These are phyloP conservation scores for Saccharum spontaneum DNA, from an alignment of 176 grass and related monocot species.

Conservation along the genomic window DNA sequence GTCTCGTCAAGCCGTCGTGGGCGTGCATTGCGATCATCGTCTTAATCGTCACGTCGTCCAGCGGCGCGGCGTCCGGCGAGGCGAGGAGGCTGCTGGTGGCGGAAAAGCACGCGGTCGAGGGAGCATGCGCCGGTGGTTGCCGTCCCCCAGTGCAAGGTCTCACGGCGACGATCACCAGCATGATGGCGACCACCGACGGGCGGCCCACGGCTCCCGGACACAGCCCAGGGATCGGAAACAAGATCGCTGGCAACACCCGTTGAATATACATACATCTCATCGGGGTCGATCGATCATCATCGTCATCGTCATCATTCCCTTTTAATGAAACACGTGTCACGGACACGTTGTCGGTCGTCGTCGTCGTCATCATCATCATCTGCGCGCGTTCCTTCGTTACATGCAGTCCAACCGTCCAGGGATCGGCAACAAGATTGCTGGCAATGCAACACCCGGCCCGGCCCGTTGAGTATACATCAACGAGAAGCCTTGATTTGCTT, in stretches of 20 bases:
- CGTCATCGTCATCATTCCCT: too few species aligned
- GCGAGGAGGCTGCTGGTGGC: slow-evolving; percentile 30
- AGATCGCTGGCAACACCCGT: slow-evolving; percentile 35
- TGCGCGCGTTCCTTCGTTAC: neutral
- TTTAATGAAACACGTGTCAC: too few species aligned
- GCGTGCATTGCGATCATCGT: slow-evolving; percentile 32
- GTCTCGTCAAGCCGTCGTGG: slow-evolving; percentile 8
- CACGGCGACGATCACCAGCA: neutral
- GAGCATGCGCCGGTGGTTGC: slow-evolving; percentile 6
- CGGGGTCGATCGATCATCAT: too few species aligned
- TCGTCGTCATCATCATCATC: too few species aligned
- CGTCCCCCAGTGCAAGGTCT: neutral
- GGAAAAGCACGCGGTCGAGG: neutral
- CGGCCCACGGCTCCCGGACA: slow-evolving; percentile 57
- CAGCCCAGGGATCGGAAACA: slow-evolving; percentile 74
- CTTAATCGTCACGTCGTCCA: neutral
- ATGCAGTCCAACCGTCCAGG: neutral
- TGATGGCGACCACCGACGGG: slow-evolving; percentile 41
- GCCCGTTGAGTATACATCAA: too few species aligned
- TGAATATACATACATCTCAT: neutral
- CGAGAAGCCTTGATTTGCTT: neutral
- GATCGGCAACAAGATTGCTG: neutral
- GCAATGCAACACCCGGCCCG: too few species aligned
- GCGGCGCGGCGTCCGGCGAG: neutral
- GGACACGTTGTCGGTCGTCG: too few species aligned